Conservation (phyloP, 164 flowering plant species). For the Litsea cubeba region DNA sequence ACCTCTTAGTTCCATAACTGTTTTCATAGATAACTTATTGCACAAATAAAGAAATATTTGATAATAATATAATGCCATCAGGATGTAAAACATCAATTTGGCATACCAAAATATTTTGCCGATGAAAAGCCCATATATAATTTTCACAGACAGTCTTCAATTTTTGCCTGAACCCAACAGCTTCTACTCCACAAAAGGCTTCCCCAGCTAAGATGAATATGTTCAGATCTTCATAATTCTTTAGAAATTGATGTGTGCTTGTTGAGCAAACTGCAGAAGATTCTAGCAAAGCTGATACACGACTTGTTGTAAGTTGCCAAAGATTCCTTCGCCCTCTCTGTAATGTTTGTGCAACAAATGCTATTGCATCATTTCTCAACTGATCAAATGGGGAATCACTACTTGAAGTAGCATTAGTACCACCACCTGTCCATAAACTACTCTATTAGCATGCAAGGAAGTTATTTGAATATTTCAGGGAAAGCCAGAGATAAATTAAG, state of each 20-base stretch:
- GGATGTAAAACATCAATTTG: background rate
- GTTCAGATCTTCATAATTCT: constrained; percentile 83
- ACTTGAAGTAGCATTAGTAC: constrained; percentile 41
- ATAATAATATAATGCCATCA: too few species aligned
- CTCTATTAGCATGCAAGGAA: background rate
- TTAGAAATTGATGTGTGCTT: constrained; percentile 90
- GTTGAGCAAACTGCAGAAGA: constrained; percentile 68
- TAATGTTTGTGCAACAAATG: constrained; percentile 72
- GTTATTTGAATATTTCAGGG: constrained; percentile 10
- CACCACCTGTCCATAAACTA: constrained; percentile 7
- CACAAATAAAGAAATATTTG: too few species aligned
- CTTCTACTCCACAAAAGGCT: constrained; percentile 90
- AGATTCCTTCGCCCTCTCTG: constrained; percentile 86
- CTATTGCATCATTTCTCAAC: constrained; percentile 72
- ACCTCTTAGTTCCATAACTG: too few species aligned
- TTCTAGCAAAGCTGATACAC: constrained; percentile 81
- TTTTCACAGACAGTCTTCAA: constrained; percentile 78
- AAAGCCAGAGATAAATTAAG: constrained; percentile 15
- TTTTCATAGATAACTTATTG: too few species aligned
- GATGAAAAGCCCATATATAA: constrained; percentile 76
- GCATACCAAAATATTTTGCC: constrained; percentile 83
- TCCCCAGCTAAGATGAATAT: constrained; percentile 91
- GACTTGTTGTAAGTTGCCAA: constrained; percentile 95
- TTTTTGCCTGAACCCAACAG: constrained; percentile 81
- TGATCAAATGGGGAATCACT: constrained; percentile 87